A percentile compares a stretch with the other conserved stretches of the same genome.
phyloP scores from a whole-genome alignment of 768 basidiomycete species.

The Tricholoma matsutake region DNA sequence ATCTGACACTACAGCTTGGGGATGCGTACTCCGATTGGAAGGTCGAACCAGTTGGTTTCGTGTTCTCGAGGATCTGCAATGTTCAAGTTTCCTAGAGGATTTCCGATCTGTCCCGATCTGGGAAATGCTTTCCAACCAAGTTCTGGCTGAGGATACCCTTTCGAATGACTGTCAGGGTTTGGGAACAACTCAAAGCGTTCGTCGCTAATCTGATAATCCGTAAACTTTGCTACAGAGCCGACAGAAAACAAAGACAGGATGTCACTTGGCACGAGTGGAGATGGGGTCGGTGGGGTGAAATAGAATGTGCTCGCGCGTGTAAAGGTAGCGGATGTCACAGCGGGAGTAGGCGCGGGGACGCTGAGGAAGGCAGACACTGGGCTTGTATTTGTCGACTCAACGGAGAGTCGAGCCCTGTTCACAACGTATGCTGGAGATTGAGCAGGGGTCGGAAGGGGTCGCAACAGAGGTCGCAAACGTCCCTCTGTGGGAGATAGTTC shows the following conservation, averaged over 20 bases:
- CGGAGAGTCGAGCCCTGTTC: conserved; percentile 14
- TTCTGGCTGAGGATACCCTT: background rate
- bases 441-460: conserved; percentile 45
- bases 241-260: conserved; percentile 43
- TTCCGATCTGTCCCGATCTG: conserved; percentile 8
- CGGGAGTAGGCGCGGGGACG: conserved; percentile 19
- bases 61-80: conserved; percentile 24
- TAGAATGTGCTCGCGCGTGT: conserved; percentile 6
- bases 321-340: background rate
- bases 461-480: conserved; percentile 47
- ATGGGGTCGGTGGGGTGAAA: conserved; percentile 33
- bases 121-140: background rate
- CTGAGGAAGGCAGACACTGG: conserved; percentile 28
- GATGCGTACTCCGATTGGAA: conserved; percentile 41
- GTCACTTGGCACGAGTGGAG: conserved; percentile 46
- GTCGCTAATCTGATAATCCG: conserved; percentile 41
- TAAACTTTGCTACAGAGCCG: conserved; percentile 35
- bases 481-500: conserved; percentile 35
- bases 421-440: conserved; percentile 39
- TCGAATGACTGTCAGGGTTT: conserved; percentile 15
- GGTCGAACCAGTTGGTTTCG: conserved; percentile 45
- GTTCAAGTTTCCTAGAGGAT: conserved; percentile 7
- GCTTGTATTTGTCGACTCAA: conserved; percentile 21
- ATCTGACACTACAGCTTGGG: conserved; percentile 3
- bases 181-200: conserved; percentile 26